A percentile compares a stretch with the other conserved stretches of the same genome.
Conservation (phyloP, 345 rosid genomes). For the Camelina laxa region DNA sequence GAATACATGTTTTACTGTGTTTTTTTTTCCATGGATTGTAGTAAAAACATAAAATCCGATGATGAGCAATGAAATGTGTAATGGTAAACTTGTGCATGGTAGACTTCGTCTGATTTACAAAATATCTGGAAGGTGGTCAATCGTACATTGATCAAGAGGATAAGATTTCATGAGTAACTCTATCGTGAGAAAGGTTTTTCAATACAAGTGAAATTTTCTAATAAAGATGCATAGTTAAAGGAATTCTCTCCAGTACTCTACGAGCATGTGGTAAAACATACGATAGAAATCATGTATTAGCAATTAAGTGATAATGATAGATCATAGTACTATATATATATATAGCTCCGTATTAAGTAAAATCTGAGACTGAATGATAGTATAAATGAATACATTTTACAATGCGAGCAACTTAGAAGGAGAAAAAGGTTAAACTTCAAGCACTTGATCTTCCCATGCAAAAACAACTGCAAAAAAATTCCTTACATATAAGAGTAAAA, state of each 20-base stretch:
- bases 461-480: constrained; percentile 4
- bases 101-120: constrained; percentile 7
- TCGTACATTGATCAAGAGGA: background rate
- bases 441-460: constrained; percentile 32
- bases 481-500: background rate
- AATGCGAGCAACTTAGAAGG: background rate
- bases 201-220: constrained; percentile 3
- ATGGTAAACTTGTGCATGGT: background rate
- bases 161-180: background rate
- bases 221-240: background rate
- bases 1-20: too few relatives aligned
- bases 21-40: too few relatives aligned
- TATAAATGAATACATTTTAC: constrained; percentile 3
- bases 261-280: constrained; percentile 8
- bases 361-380: background rate
- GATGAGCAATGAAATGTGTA: too few relatives aligned
- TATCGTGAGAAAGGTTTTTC: background rate
- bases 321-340: background rate
- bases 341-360: background rate
- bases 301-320: background rate
- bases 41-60: too few relatives aligned
- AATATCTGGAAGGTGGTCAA: background rate
- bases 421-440: background rate
- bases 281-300: background rate
- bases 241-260: background rate